These are phyloP conservation scores for Ajuga reptans DNA, from an alignment of 305 asterid species.

Conservation along the genomic window DNA sequence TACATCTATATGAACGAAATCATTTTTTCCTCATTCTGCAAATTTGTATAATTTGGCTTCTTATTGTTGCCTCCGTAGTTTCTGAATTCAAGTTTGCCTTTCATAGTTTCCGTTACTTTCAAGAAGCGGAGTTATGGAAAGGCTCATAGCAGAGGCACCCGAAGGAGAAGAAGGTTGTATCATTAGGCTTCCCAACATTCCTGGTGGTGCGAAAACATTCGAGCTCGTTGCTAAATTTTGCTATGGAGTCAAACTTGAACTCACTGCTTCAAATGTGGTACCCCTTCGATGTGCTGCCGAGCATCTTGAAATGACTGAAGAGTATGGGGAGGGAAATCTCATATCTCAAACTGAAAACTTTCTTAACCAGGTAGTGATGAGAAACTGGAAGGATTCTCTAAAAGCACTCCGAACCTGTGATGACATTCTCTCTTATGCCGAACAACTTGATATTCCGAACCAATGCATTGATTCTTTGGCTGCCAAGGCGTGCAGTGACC, in stretches of 20 bases:
- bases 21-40: no score
- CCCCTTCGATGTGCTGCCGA: constrained; percentile 81
- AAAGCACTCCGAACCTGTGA: constrained; percentile 78
- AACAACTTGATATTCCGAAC: constrained; percentile 58
- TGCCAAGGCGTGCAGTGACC: constrained; percentile 71
- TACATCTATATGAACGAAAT: no score
- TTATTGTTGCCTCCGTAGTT: not conserved
- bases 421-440: constrained; percentile 56
- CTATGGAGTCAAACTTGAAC: constrained; percentile 88
- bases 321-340: constrained; percentile 80
- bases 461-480: constrained; percentile 78
- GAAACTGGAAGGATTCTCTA: constrained; percentile 81
- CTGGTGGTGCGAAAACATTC: constrained; percentile 80
- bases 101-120: constrained; percentile 92
- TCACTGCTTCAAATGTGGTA: constrained; percentile 80
- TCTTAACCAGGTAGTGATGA: constrained; percentile 66
- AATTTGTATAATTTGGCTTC: not conserved
- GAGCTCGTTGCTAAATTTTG: constrained; percentile 91
- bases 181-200: constrained; percentile 51
- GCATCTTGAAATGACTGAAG: constrained; percentile 85
- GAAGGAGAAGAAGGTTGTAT: constrained; percentile 52
- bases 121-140: constrained; percentile 87
- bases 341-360: constrained; percentile 66
- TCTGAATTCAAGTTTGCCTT: not conserved
- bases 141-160: constrained; percentile 63